A percentile compares a stretch with the other conserved stretches of the same genome.
phyloP scores from a whole-genome alignment of 1,139 yeast genomes.

The Pichia sp. region DNA sequence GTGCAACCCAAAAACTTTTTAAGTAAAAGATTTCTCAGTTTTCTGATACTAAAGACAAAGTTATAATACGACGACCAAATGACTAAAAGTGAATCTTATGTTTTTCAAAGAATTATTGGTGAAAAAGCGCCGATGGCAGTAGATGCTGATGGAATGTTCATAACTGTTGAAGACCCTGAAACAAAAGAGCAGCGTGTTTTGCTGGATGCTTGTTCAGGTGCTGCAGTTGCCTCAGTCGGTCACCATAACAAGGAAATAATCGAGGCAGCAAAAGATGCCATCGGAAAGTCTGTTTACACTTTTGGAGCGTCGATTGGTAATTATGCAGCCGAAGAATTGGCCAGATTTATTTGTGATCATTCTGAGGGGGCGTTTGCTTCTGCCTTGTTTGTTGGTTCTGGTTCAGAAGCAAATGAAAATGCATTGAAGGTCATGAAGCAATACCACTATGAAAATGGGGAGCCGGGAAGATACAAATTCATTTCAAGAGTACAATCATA shows the following conservation, averaged over 20 bases:
- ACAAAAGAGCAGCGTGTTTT: conserved; percentile 41
- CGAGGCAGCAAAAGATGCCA: conserved; percentile 47
- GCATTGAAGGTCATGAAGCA: conserved; percentile 54
- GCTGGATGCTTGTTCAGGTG: conserved; percentile 59
- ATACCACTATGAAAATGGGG: conserved; percentile 50
- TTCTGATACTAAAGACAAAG: too few relatives aligned
- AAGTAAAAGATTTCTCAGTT: too few relatives aligned
- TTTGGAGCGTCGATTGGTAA: conserved; percentile 42
- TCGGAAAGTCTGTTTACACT: conserved; percentile 42
- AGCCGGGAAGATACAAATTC: conserved; percentile 46
- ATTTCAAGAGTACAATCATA: conserved; percentile 53
- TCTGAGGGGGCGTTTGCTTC: conserved; percentile 45
- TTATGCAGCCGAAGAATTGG: conserved; percentile 45
- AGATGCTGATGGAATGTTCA: conserved; percentile 40
- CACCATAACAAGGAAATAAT: conserved; percentile 50
- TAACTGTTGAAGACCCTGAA: conserved; percentile 46
- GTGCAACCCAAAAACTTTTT: too few relatives aligned
- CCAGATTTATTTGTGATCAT: conserved; percentile 42
- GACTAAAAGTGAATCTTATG: conserved; percentile 35
- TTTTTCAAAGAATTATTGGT: conserved; percentile 43
- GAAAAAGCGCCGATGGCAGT: conserved; percentile 42
- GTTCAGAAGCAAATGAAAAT: conserved; percentile 55
- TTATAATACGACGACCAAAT: too few relatives aligned
- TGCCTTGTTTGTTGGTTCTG: conserved; percentile 49
- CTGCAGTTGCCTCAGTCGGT: conserved; percentile 61